A percentile compares a stretch with the other conserved stretches of the same genome.
Evolutionary conservation across 2,329 filamentous ascomycete species (phyloP).

Genomic region (Sporothrix phasma): DNA sequence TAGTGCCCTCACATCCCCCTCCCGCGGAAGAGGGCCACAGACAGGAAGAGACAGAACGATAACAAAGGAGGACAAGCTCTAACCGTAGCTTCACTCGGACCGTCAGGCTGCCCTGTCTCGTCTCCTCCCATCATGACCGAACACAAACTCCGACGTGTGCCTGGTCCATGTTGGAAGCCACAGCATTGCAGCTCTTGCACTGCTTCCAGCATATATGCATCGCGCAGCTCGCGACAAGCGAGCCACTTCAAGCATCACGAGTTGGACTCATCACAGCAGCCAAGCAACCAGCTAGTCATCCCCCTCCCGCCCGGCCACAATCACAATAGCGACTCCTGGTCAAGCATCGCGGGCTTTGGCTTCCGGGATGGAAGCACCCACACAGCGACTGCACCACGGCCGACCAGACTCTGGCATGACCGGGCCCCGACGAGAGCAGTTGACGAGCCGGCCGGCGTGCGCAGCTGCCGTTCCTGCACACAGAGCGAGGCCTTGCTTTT

Average conservation of each 20-base stretch:
- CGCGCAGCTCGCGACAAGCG: neutral
- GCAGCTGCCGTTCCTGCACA: slow-evolving; percentile 25
- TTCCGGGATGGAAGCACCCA: neutral
- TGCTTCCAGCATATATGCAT: neutral
- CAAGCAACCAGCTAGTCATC: neutral
- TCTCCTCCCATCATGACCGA: too few species aligned
- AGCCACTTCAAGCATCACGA: neutral
- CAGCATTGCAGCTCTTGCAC: neutral
- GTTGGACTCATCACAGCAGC: too few species aligned
- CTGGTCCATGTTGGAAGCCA: neutral
- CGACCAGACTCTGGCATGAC: neutral
- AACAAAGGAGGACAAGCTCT: neutral
- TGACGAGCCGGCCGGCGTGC: slow-evolving; percentile 24
- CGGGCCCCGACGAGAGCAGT: slow-evolving; percentile 13
- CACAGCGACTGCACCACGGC: too few species aligned
- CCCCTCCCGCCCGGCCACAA: neutral
- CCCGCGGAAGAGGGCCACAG: too few species aligned
- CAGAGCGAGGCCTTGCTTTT: slow-evolving; percentile 24
- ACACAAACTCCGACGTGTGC: too few species aligned
- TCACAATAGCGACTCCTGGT: neutral
- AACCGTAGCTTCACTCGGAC: neutral
- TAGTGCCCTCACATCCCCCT: neutral
- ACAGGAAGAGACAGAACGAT: neutral
- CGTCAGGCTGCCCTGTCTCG: neutral
- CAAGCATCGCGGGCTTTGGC: neutral